Evolutionary conservation across 306 rosid genomes (phyloP), one percentile per base, ranked within the genome.

Genomic region (Vachellia pachyceras): DNA sequence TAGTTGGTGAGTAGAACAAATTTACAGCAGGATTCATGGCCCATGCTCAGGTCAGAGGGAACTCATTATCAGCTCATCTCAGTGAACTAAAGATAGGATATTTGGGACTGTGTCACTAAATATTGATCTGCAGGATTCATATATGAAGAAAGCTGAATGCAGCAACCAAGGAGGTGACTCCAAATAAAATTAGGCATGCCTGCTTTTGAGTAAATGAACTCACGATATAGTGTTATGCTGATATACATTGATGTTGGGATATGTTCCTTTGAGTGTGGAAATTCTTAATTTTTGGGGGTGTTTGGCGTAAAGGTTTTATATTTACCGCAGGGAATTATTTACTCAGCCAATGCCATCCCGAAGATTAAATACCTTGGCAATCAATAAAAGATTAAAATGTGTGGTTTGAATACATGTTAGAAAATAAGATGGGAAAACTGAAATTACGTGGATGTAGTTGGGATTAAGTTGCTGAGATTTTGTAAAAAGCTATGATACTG

Each of bases 61-160:
- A 47, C 46, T 15, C 44, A 72, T 23, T 7, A 49, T 25, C 61
- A 7, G 44, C 77, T 14, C 17, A 8, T 72, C 17, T 50, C 23
- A 10, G 14, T 49, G 44, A 45, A 17, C 42, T 58, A 49, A 72
- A 17, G 63, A 72, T 9, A 36, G n/a, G 58, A 63, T 42, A 65
- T 18, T 17, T 61, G 49, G 45, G 72, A 77, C 41, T 46, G 23
- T 22, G 42, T 45, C 37, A 9, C 49, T 64, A 46, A 67, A 58
- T 69, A 72, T 60, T 68, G 81, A 76, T 69, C 66, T 57, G 66
- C 47, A 47, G 46, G 47, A 36, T 12, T 20, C 22, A 73, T 74
- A n/a, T 20, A n/a, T 39, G 52, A 55, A 10, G 11, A 14, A 50
- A 35, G 46, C n/a, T 52, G 22, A 18, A 10, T 52, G 66, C 66